Base-by-base conservation (phyloP, 768 basidiomycete genomes). In the Lactarius indigo region DNA sequence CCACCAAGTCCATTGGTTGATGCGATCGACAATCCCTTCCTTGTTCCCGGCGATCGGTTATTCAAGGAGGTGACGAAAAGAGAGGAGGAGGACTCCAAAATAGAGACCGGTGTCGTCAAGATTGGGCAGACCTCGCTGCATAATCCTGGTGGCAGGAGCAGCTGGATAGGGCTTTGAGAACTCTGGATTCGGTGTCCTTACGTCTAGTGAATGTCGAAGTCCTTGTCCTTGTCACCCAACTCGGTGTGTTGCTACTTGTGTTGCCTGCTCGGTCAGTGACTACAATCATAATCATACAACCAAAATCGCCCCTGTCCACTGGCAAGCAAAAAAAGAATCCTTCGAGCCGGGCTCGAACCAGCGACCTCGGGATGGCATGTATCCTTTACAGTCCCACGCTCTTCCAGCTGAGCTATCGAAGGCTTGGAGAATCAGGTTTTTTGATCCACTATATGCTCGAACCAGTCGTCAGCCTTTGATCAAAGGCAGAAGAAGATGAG, bases 81-180 rank as follows among this genome's bases (percentile, higher is more conserved):
- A 20, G 65, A 63, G 39, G 66, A 73, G 70, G 62, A 67, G 59
- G 54, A 55, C 64, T 39, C 64, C 71, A 67, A 78, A 75, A 61
- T 67, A 18, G 72, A 73, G 7, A 73, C 81, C 74, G 76, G 81
- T 5, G 70, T 85, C 35, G 84, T 98, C 58, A 98, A 98, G 77
- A 96, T 99, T 74, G 94, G 96, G 5, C 95, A 98, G 78, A 96
- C 94, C 37, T 85, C 86, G 70, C 76, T 99, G 74, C 96, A 97
- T 73, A 99, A 98, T 77, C 87, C 95, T 0, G 85, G 86, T 1
- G 96, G 96, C 3, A 82, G 91, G 57, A 91, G 92, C 72, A 95
- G 92, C 73, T 98, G 92, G 92, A 95, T 97, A 64, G 96, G 96
- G 23, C 78, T 96, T 50, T 89, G 76, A 76, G 33, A 10, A 35